These are phyloP conservation scores for Aspergillus brasiliensis DNA, from an alignment of 2,329 filamentous ascomycete species.

Conservation along the genomic window DNA sequence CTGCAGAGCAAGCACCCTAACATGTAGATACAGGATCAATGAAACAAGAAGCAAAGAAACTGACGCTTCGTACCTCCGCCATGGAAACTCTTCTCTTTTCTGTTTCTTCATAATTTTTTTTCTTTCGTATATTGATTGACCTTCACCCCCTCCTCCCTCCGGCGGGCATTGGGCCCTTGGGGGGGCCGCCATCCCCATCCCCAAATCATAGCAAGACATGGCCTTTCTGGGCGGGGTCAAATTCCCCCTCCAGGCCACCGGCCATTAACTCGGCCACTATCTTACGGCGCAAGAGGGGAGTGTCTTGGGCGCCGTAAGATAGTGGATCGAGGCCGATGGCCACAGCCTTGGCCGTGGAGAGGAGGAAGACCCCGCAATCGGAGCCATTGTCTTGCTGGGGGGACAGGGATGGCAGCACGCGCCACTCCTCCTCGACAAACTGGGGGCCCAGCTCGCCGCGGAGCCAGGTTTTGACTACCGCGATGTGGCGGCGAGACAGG, in stretches of 20 bases:
- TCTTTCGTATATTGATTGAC: not conserved
- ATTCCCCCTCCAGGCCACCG: constrained; percentile 48
- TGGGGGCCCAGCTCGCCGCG: constrained; percentile 42
- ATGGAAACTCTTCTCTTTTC: not conserved
- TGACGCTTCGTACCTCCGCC: too few relatives aligned
- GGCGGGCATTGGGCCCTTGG: too few relatives aligned
- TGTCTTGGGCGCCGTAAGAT: constrained; percentile 44
- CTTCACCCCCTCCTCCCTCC: not conserved
- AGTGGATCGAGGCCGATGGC: constrained; percentile 48
- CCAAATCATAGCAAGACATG: constrained; percentile 26
- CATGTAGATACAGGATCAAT: too few relatives aligned
- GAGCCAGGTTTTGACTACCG: constrained; percentile 45
- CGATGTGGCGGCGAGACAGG: constrained; percentile 34
- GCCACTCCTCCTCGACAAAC: constrained; percentile 50
- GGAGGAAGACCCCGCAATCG: constrained; percentile 54
- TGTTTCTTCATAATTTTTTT: not conserved
- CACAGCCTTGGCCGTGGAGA: constrained; percentile 52
- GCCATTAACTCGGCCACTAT: constrained; percentile 53
- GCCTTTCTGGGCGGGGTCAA: constrained; percentile 34
- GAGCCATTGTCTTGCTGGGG: constrained; percentile 51
- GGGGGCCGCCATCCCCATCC: not conserved
- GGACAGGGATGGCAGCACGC: constrained; percentile 39
- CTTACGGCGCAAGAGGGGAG: constrained; percentile 44
- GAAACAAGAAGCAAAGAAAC: too few relatives aligned
- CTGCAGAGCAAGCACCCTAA: too few relatives aligned